phyloP scores from a whole-genome alignment of 495 filamentous ascomycete genomes.

The Bacidia rubella region DNA sequence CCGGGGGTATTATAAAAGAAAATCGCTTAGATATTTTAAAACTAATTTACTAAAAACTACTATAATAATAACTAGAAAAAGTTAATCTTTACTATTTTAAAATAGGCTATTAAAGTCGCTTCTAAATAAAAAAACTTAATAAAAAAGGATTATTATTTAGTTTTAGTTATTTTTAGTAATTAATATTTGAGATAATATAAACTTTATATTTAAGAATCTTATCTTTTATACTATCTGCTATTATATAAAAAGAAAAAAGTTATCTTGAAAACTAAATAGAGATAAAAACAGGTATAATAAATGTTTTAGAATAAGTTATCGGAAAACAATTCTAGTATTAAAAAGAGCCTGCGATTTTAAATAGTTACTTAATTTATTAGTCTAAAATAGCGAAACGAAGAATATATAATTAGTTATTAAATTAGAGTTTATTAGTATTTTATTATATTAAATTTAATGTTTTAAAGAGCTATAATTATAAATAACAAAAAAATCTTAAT shows the following conservation, averaged over 20 bases:
- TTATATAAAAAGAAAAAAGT: neutral
- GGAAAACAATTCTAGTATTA: too few relatives aligned
- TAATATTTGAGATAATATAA: neutral
- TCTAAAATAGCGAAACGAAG: too few relatives aligned
- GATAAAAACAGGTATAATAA: too few relatives aligned
- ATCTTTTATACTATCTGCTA: neutral
- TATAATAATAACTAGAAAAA: neutral
- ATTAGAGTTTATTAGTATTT: too few relatives aligned
- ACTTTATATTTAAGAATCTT: neutral
- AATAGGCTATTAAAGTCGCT: neutral
- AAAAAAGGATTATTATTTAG: neutral
- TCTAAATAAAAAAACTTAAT: neutral
- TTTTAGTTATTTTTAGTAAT: conserved; percentile 8
- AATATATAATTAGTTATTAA: too few relatives aligned
- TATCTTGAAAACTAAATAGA: too few relatives aligned
- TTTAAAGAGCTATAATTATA: neutral
- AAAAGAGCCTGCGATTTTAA: too few relatives aligned
- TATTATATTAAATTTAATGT: too few relatives aligned
- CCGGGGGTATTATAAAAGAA: neutral
- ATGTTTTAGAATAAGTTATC: too few relatives aligned
- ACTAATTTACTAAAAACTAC: neutral
- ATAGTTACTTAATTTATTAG: too few relatives aligned
- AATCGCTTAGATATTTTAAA: neutral
- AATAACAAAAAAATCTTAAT: neutral
- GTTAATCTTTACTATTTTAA: neutral